phyloP scores from a whole-genome alignment of 805 yeast species.

The Saccharomycopsis capsularis region DNA sequence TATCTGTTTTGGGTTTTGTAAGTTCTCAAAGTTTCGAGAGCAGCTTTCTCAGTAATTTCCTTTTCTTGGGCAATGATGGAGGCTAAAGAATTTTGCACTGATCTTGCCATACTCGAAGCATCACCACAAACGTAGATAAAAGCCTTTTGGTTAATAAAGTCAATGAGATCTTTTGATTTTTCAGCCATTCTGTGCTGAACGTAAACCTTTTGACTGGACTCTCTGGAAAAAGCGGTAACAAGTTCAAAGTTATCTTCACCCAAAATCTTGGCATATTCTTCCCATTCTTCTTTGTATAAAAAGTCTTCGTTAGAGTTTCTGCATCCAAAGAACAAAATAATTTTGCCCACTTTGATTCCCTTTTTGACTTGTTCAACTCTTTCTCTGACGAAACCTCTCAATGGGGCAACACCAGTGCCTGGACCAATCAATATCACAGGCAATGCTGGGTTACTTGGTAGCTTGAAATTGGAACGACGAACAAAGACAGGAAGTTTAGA shows the following conservation, averaged over 20 bases:
- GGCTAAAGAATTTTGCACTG: constrained; percentile 67
- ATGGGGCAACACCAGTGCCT: constrained; percentile 98
- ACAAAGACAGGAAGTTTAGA: constrained; percentile 81
- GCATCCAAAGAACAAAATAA: constrained; percentile 80
- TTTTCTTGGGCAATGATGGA: constrained; percentile 58
- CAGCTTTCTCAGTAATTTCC: constrained; percentile 59
- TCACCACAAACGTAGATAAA: constrained; percentile 95
- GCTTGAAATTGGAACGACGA: constrained; percentile 89
- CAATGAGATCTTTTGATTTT: constrained; percentile 35
- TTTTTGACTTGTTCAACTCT: constrained; percentile 51
- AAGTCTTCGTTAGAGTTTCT: constrained; percentile 74
- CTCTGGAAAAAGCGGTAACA: constrained; percentile 83
- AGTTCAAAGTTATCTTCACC: constrained; percentile 52
- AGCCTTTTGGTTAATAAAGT: constrained; percentile 63
- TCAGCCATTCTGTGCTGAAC: constrained; percentile 76
- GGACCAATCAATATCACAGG: constrained; percentile 95
- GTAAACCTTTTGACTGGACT: constrained; percentile 54
- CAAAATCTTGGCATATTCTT: constrained; percentile 48
- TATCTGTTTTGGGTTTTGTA: constrained; percentile 79
- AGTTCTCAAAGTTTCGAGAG: constrained; percentile 60
- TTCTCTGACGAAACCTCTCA: constrained; percentile 91
- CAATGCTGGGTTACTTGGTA: constrained; percentile 75
- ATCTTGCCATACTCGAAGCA: constrained; percentile 92
- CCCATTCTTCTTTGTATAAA: constrained; percentile 88
- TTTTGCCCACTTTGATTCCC: constrained; percentile 57